Base-by-base conservation (phyloP, 1,284 basidiomycete genomes). In the Puccinia novopanici region DNA sequence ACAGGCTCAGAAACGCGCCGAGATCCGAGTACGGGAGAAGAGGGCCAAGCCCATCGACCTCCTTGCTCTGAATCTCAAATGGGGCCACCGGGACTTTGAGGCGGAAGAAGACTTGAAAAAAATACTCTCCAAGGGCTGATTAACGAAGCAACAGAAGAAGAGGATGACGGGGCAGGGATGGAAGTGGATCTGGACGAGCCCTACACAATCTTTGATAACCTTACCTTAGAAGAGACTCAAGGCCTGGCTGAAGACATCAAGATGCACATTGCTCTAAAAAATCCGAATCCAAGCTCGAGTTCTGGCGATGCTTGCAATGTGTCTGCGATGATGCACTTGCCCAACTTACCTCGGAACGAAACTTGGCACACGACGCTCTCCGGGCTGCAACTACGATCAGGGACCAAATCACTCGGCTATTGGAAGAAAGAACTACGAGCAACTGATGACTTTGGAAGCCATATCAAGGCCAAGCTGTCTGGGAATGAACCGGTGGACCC, bases 291-390 rank as follows among this genome's bases (percentile, higher is more conserved):
- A 95, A 96, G 85, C 90, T 95, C 80, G 95, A 98, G 83, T 99
- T 98, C 86, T 99, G 97, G 97, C 93, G 94, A 91, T 93, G 96
- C 83, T 96, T 99, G 93, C 92, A 96, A 89, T 92, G 97, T 12
- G 91, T 99, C 2, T 98, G 95, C 86, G 92, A 95, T 85, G 93
- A 98, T 86, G 90, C 92, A 67, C 87, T 98, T n/a, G 93, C 95
- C 68, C 89, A 90, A 75, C 89, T 95, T 76, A 89, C 83, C 89
- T 83, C 87, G 86, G 67, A 89, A 87, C 86, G 89, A 88, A 84
- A 89, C 87, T 45, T 88, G 87, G 79, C 84, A 30, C 61, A 82
- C 48, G 89, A 89, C 82, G 90, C 83, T 1, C 84, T 82, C 19
- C 75, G 83, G 55, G 84, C 90, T 19, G 90, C 91, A 24, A 90